These are phyloP conservation scores for Jatropha curcas DNA, from an alignment of 345 rosid genomes.

Conservation along the genomic window DNA sequence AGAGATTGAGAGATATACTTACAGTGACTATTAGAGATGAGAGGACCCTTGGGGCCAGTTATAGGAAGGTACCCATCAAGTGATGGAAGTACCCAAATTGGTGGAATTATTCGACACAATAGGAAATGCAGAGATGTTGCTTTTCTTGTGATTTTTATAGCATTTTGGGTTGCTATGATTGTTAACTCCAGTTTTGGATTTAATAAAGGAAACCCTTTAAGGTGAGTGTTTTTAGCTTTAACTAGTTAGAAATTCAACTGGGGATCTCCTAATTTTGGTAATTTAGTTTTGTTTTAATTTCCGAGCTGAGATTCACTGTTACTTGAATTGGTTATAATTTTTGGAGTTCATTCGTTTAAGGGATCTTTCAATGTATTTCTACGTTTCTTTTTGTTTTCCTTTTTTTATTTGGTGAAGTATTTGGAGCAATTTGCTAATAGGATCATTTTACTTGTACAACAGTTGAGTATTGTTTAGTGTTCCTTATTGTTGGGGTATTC, in stretches of 20 bases:
- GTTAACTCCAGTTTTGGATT: conserved; percentile 99
- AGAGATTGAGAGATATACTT: not conserved
- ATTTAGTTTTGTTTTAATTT: conserved; percentile 7
- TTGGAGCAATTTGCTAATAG: not conserved
- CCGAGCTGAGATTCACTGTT: conserved; percentile 7
- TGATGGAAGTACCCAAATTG: conserved; percentile 70
- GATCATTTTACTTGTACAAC: not conserved
- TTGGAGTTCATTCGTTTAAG: not conserved
- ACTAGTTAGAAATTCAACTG: not conserved
- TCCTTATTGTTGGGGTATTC: not conserved
- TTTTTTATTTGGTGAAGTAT: conserved; percentile 12
- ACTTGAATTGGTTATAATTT: not conserved
- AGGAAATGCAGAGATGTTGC: conserved; percentile 91
- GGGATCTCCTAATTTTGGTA: not conserved
- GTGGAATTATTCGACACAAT: conserved; percentile 87
- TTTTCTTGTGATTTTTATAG: conserved; percentile 74
- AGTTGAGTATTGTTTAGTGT: not conserved
- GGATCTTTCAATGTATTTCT: conserved; percentile 8
- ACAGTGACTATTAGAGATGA: conserved; percentile 33
- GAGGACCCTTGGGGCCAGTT: conserved; percentile 81
- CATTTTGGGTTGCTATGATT: conserved; percentile 97
- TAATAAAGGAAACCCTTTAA: conserved; percentile 82
- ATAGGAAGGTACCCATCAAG: conserved; percentile 92
- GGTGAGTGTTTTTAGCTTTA: conserved; percentile 37
- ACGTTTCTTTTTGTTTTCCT: not conserved